A percentile compares a stretch with the other conserved stretches of the same genome.
Evolutionary conservation across 805 yeast species (phyloP).

Genomic region (Ogataea minuta): DNA sequence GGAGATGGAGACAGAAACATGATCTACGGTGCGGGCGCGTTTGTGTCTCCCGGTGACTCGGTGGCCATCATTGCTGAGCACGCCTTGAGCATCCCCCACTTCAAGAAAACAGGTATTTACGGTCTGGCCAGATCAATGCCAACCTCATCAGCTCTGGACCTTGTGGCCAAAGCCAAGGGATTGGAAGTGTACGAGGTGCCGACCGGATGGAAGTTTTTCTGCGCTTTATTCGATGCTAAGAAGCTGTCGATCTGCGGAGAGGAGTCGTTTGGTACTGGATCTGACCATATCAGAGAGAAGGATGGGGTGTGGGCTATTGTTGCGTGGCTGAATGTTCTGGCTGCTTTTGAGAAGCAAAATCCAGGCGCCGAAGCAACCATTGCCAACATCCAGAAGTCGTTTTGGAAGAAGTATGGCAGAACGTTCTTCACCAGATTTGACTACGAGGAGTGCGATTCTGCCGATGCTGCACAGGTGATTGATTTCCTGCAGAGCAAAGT

Average conservation of each 20-base stretch:
- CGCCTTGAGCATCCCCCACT: constrained; percentile 87
- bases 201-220: constrained; percentile 98
- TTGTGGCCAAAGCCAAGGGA: constrained; percentile 78
- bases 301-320: constrained; percentile 98
- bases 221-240: constrained; percentile 90
- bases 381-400: constrained; percentile 72
- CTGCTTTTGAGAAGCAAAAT: constrained; percentile 64
- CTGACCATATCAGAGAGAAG: constrained; percentile 94
- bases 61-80: constrained; percentile 97
- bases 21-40: constrained; percentile 94
- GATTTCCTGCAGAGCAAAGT: constrained; percentile 44
- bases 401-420: constrained; percentile 93
- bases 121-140: constrained; percentile 99
- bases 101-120: constrained; percentile 76
- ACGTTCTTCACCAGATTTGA: constrained; percentile 97
- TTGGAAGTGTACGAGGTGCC: constrained; percentile 89
- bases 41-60: constrained; percentile 97
- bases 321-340: constrained; percentile 95
- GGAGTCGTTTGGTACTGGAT: constrained; percentile 97
- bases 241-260: constrained; percentile 97
- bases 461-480: constrained; percentile 72
- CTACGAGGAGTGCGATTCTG: constrained; percentile 76
- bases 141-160: constrained; percentile 89
- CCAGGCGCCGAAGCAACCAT: constrained; percentile 56
- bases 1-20: constrained; percentile 99